These are phyloP conservation scores for Nitzschia sp. DNA, from an alignment of 108 stramenopile species.

Conservation along the genomic window DNA sequence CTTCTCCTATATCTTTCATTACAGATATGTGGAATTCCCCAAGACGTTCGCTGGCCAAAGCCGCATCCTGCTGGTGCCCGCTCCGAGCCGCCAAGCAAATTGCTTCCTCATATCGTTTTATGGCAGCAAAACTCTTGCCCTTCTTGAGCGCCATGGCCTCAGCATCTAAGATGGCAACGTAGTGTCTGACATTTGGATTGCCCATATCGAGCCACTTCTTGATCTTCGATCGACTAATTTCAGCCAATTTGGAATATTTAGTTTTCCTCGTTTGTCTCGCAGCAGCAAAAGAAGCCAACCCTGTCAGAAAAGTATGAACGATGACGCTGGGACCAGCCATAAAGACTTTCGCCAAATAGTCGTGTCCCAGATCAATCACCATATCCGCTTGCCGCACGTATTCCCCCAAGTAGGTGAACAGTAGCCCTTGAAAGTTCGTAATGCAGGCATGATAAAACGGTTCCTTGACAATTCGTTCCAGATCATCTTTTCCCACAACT, in stretches of 20 bases:
- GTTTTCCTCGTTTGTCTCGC: conserved; percentile 9
- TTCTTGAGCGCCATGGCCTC: neutral
- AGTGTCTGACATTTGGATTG: conserved; percentile 25
- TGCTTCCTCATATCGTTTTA: neutral
- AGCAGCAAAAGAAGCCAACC: conserved; percentile 17
- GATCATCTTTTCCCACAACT: neutral
- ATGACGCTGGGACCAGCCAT: neutral
- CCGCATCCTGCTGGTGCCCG: conserved; percentile 12
- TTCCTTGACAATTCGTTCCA: neutral
- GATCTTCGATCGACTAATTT: conserved; percentile 1
- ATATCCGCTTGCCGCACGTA: neutral
- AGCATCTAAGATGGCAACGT: neutral
- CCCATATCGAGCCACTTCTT: conserved; percentile 19
- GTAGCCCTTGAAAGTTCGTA: neutral
- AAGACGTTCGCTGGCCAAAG: conserved; percentile 8
- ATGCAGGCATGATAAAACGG: neutral
- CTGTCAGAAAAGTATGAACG: conserved; percentile 2
- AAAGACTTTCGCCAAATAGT: neutral
- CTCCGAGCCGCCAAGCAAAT: neutral
- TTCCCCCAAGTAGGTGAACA: conserved; percentile 3
- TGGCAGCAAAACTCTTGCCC: neutral
- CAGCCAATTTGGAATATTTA: conserved; percentile 4
- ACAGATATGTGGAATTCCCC: conserved; percentile 6
- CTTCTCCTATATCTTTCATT: conserved; percentile 9
- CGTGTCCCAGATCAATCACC: neutral